Evolutionary conservation across 1,139 yeast genomes (phyloP), one percentile per base, ranked within the genome.

Genomic region (Blastobotrys buckinghamii): DNA sequence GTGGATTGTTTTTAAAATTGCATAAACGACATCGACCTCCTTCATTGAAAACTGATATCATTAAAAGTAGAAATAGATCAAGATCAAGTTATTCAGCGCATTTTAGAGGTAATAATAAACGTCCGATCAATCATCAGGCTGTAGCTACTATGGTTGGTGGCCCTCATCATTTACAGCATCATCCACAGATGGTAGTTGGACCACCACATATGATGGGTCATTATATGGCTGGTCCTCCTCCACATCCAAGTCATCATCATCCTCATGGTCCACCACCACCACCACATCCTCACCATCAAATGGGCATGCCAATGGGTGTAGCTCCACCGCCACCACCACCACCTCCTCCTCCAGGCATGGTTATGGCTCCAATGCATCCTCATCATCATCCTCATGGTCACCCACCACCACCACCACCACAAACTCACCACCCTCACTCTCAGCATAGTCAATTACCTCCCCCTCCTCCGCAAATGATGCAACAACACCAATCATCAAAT

Each of bases 21-120:
- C 97, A 89, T 62, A 96, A 96, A 20, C 78, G 95, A 50, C 87
- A 95, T 42, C 76, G 97, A 59, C 97, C 97, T 9, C 88, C 88
- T 50, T 82, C 94, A 37, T 72, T 89, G 59, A 89, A 89, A 65
- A 87, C 96, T 2, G 95, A 89, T 67, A 89, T 92, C 22, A 89
- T 89, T 64, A 88, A 89, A 68, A 82, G 92, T 46, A 75, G 97
- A 63, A 89, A 89, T 65, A 45, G 53, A 17, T 50, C 53, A 8
- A 30, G 53, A 27, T 50, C 52, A n/a, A 47, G 49, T 30, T 48
- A 50, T 20, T 35, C 52, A 3, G 40, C 48, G n/a, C 52, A 50
- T 19, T 33, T 50, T 20, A 17, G 38, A 34, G 38, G 38, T 13
- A 22, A 22, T 22, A 17, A 17, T 32, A 34, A 34, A 13, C 42